Base-by-base conservation (phyloP, 1,284 basidiomycete species). In the Pseudozyma tsukubaensis region DNA sequence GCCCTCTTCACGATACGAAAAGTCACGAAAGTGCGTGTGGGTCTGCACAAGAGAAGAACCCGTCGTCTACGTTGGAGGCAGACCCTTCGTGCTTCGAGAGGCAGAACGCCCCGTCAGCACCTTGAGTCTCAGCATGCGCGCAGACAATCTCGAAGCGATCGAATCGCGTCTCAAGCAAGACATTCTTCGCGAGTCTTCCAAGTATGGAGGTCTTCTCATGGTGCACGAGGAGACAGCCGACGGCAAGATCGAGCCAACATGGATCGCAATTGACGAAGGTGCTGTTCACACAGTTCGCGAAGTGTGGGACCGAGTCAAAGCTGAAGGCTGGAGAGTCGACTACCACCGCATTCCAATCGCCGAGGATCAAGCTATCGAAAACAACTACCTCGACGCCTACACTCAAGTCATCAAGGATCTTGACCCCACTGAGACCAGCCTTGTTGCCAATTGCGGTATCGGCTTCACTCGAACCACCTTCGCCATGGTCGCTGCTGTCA, bases 401-500 rank as follows among this genome's bases (percentile, higher is more conserved):
- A 88, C 96, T 18, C 89, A 89, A 13, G 90, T 95, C 50, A 91
- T 99, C 79, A 90, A 91, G 77, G 86, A 89, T 42, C 90, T 92
- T 0, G 93, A 97, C 76, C 94, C 96, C 0, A 86, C 90, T 9
- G 88, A 87, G 19, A 94, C 93, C 0, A 91, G 92, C 0, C 87
- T 99, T 16, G 93, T 99, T 2, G 97, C 99, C 85, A 96, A 94
- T 61, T 98, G 97, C 84, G 96, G 97, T 43, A 95, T 97, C 89
- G 97, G 97, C 45, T 93, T 94, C 3, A 94, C 97, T 0, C 90
- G 97, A 43, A 97, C 96, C 2, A 97, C 96, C 0, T 98, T 98
- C 84, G 96, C 94, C 6, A 99, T 99, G 97, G 90, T 92, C 14
- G 93, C 95, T 2, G 95, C 96, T 1, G 90, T 92, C 68, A 88